Conservation (phyloP, 1,284 basidiomycete species). For the Papiliotrema terrestris region DNA sequence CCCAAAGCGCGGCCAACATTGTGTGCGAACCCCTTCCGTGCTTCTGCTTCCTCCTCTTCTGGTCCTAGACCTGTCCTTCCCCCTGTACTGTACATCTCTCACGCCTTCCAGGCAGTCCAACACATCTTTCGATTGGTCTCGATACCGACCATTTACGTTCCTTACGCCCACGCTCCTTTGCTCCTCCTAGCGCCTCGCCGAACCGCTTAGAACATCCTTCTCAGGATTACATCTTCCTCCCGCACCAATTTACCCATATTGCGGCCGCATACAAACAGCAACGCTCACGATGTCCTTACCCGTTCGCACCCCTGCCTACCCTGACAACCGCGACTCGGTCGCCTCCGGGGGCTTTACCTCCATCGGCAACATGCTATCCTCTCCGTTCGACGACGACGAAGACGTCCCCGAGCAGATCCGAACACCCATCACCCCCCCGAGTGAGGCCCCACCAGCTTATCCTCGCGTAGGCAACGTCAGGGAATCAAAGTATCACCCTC, state of each 20-base stretch:
- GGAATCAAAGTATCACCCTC: neutral
- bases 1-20: no score
- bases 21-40: no score
- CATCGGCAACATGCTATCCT: conserved; percentile 24
- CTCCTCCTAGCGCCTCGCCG: neutral
- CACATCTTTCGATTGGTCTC: neutral
- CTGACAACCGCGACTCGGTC: conserved; percentile 2
- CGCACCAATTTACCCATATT: no score
- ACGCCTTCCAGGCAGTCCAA: no score
- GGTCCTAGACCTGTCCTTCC: no score
- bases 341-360: conserved; percentile 17
- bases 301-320: neutral
- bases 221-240: no score
- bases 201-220: no score
- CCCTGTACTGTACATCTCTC: no score
- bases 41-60: no score
- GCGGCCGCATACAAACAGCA: conserved; percentile 1
- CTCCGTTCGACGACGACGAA: conserved; percentile 19
- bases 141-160: neutral
- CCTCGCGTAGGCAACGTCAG: neutral
- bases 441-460: neutral
- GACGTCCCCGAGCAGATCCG: conserved; percentile 3
- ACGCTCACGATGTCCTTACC: conserved; percentile 4
- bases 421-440: neutral
- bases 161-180: neutral